phyloP scores from a whole-genome alignment of 2,329 filamentous ascomycete genomes.

The Didymella glomerata region DNA sequence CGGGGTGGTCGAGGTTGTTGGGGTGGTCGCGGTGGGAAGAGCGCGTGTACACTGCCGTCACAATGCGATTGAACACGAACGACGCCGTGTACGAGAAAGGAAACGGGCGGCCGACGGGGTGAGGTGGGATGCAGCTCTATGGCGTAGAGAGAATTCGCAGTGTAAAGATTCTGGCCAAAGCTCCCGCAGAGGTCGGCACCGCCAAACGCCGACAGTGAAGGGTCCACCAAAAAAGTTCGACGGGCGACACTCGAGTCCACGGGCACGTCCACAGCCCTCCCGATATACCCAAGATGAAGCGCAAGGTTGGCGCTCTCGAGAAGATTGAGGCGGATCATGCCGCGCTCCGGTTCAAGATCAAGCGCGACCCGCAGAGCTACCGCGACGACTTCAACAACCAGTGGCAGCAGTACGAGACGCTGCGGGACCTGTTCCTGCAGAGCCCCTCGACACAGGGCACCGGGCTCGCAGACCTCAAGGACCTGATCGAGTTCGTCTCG shows the following conservation, averaged over 20 bases:
- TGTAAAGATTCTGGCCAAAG: background rate
- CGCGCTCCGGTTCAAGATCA: conserved; percentile 90
- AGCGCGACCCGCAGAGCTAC: conserved; percentile 88
- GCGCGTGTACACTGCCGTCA: conserved; percentile 12
- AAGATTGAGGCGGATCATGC: conserved; percentile 82
- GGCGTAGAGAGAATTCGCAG: conserved; percentile 6
- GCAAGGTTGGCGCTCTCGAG: conserved; percentile 90
- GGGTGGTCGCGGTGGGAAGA: background rate
- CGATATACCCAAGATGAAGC: conserved; percentile 69
- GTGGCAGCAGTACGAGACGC: conserved; percentile 89
- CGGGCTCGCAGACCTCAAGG: conserved; percentile 83
- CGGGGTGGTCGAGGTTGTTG: conserved; percentile 19
- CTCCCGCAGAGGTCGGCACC: background rate
- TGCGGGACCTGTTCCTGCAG: conserved; percentile 88
- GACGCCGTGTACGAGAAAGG: conserved; percentile 15
- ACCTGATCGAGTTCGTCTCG: conserved; percentile 91
- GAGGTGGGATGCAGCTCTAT: conserved; percentile 1
- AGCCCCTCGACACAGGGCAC: conserved; percentile 81
- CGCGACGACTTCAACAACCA: conserved; percentile 87
- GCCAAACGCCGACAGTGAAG: background rate
- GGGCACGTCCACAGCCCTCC: background rate
- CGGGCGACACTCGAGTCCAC: background rate
- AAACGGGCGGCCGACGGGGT: conserved; percentile 8
- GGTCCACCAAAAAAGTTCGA: conserved; percentile 26
- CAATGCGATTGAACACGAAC: conserved; percentile 3